phyloP scores from a whole-genome alignment of 2,329 filamentous ascomycete species.

The Chalaropsis thielavioides region DNA sequence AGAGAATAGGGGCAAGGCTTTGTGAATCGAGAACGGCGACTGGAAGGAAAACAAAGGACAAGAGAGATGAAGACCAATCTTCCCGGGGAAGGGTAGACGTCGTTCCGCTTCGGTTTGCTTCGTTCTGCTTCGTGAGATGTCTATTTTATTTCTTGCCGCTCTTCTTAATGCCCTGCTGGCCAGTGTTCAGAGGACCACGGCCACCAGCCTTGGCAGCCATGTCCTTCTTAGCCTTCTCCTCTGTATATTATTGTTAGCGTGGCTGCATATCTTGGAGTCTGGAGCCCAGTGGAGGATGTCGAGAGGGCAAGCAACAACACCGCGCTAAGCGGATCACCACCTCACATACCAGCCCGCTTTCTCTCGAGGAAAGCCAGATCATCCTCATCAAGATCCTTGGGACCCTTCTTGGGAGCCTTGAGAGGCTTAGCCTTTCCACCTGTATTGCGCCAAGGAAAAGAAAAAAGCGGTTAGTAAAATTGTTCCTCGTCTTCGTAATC shows the following conservation, averaged over 20 bases:
- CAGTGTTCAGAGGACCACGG: slow-evolving; percentile 78
- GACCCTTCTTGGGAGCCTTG: slow-evolving; percentile 78
- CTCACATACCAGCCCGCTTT: slow-evolving; percentile 57
- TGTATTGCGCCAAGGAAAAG: slow-evolving; percentile 26
- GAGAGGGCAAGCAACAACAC: neutral
- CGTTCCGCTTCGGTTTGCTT: neutral
- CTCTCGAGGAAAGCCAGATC: slow-evolving; percentile 71
- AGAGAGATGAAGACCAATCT: neutral
- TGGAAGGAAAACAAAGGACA: neutral
- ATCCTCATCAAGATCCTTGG: slow-evolving; percentile 74
- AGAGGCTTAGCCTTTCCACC: slow-evolving; percentile 73
- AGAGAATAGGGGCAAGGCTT: no score
- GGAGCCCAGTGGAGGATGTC: neutral
- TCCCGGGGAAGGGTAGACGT: neutral
- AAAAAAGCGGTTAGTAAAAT: slow-evolving; percentile 10
- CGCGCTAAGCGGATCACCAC: neutral
- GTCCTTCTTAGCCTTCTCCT: slow-evolving; percentile 75
- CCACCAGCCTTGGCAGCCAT: slow-evolving; percentile 67
- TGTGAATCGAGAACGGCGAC: no score
- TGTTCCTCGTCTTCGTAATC: neutral
- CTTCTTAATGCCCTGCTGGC: slow-evolving; percentile 89
- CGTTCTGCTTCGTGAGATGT: neutral
- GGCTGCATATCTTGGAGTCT: neutral
- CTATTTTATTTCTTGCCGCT: slow-evolving; percentile 76
- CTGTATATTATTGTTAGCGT: slow-evolving; percentile 29